Base-by-base conservation (phyloP, 257 asterid genomes). In the Fraxinus americana region DNA sequence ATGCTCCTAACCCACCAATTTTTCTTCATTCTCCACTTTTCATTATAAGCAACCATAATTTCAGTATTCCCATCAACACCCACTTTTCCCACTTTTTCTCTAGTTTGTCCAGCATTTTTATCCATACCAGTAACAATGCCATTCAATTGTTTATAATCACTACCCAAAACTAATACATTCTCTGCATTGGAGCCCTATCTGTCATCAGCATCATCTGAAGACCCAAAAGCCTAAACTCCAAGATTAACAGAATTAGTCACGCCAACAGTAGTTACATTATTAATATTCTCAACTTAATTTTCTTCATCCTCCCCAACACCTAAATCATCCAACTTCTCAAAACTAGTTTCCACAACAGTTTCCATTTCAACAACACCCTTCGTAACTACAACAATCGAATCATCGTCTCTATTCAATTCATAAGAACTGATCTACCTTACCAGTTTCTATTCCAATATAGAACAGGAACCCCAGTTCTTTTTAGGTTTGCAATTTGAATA, bases 21-120 rank as follows among this genome's bases (percentile, higher is more conserved):
- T 81, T 74, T 77, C 82, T 38, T 73, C 81, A 67, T 68, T 72
- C 71, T 36, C 78, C 45, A 38, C 30, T 72, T 86, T 19, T 75
- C 69, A 4, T 5, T 43, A 19, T 43, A 72, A 61, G 21, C 5
- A 38, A 21, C 59, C 39, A 43, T 77, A 34, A 25, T 35, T 10
- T 79, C 69, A 1, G 23, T 16, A 5, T 30, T 14, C 21, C 63
- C 43, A 5, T 4, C 5, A n/a, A 52, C 61, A 52, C 61, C 23
- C 5, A 52, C 67, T 2, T 59, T n/a, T 14, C 14, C 16, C 30
- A 7, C 32, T 23, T 61, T 16, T 61, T 23, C 68, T 34, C 32
- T 34, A 3, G 34, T 61, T 61, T 21, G 68, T 61, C 68, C 68
- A 23, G 16, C 68, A 23, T 61, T 61, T 61, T 61, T 21, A 25